These are phyloP conservation scores for Argentina anserina DNA, from an alignment of 306 rosid species.

Conservation along the genomic window DNA sequence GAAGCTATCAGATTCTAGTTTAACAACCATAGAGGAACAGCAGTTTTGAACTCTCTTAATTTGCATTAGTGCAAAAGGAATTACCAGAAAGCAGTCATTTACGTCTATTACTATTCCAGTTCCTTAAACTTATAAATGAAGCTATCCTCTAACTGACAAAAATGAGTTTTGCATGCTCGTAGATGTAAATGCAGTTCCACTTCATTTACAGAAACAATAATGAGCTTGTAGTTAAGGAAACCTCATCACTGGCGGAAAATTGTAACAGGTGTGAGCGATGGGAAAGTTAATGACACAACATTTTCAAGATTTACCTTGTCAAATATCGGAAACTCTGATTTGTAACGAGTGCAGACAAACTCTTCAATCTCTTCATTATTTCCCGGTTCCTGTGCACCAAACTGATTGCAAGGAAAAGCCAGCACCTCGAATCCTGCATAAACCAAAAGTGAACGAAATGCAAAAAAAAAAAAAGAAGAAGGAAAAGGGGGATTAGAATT, in stretches of 20 bases:
- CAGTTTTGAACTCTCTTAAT: not conserved
- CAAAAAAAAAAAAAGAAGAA: not conserved
- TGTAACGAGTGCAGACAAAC: constrained; percentile 79
- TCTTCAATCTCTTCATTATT: constrained; percentile 72
- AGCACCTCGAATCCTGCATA: constrained; percentile 68
- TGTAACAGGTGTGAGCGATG: not conserved
- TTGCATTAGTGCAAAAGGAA: not conserved
- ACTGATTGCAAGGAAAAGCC: constrained; percentile 91
- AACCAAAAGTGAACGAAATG: constrained; percentile 6
- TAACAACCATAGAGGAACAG: not conserved
- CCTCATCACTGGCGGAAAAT: not conserved
- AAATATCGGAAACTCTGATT: constrained; percentile 79
- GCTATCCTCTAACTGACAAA: not conserved
- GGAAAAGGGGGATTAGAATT: not conserved
- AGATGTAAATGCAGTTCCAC: too few species aligned
- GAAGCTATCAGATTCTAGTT: not conserved
- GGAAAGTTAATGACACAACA: not conserved
- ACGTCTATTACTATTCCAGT: not conserved
- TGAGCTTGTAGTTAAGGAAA: not conserved
- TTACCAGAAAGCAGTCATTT: not conserved
- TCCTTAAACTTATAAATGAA: not conserved
- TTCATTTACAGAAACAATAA: not conserved
- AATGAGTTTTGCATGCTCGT: not conserved
- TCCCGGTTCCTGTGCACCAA: constrained; percentile 83
- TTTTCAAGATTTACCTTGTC: constrained; percentile 52